Conservation (phyloP, 257 asterid genomes). For the Gardenia jasminoides region DNA sequence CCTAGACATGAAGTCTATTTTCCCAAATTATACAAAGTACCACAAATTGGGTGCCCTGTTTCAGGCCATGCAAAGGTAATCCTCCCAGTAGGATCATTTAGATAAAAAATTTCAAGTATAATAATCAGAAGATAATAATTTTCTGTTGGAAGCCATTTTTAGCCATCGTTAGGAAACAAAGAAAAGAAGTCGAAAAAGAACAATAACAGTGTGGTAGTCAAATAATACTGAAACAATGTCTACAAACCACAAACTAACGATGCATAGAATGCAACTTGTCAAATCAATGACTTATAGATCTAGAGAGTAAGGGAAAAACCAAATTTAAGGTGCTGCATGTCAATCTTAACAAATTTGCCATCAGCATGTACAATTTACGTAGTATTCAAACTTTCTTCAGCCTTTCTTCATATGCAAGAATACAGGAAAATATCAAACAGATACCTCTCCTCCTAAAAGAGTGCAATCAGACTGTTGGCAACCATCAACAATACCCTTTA, state of each 20-base stretch:
- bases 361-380: background rate
- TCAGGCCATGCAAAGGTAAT: background rate
- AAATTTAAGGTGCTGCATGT: background rate
- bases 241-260: background rate
- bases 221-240: background rate
- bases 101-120: background rate
- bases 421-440: background rate
- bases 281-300: background rate
- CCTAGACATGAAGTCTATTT: background rate
- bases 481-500: conserved; percentile 90
- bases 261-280: background rate
- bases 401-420: background rate
- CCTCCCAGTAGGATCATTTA: background rate
- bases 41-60: background rate
- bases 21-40: background rate
- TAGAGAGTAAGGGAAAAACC: background rate
- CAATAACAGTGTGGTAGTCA: background rate
- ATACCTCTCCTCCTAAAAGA: conserved; percentile 98
- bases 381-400: background rate
- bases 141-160: background rate
- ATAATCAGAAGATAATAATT: background rate
- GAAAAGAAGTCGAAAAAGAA: background rate
- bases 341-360: background rate
- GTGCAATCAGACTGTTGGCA: conserved; percentile 83
- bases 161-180: background rate